Base-by-base conservation (phyloP, 768 basidiomycete species). In the Dioszegia aurantiaca region DNA sequence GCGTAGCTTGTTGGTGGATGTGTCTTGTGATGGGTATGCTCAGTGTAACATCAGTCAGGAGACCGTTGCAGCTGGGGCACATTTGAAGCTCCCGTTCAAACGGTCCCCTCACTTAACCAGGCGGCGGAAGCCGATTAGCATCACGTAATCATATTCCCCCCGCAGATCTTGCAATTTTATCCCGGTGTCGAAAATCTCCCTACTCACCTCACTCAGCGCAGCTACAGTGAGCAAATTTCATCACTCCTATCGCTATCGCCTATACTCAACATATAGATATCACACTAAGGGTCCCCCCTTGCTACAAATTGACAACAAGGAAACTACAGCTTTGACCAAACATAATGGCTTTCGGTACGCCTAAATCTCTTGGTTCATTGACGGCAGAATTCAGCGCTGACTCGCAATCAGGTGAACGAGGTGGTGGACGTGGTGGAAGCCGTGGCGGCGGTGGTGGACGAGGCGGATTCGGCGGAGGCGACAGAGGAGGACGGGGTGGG, bases 281-380 rank as follows among this genome's bases (percentile, higher is more conserved):
- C 40, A 42, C 16, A 16, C 5, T 8, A 8, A 42, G 5, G 19
- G 40, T 10, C 9, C 40, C 14, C 40, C 14, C 40, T 37, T 17
- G 40, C 21, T 42, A 5, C 17, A 42, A 8, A 42, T n/a, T 10
- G 16, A 42, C 40, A 17, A 42, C 6, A 8, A 16, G 19, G 17
- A 8, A 28, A n/a, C 26, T 30, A 16, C 30, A 11, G 5, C 17
- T 30, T n/a, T 17, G 12, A 39, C 8, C 6, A 28, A 6, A 14
- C 45, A 64, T 42, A 62, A 75, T 75, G 74, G 71, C 64, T 55
- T 75, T 75, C 63, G 73, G 72, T 72, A 39, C 33, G 70, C 58
- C 33, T 6, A 6, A 6, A 6, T 33, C 14, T 14, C 33, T 28
- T 21, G 3, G 8, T 31, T 8, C 54, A 37, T 5, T 19, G 40